Evolutionary conservation across 1,284 basidiomycete genomes (phyloP), one percentile per base, ranked within the genome.

Genomic region (Tylopilus sp.): DNA sequence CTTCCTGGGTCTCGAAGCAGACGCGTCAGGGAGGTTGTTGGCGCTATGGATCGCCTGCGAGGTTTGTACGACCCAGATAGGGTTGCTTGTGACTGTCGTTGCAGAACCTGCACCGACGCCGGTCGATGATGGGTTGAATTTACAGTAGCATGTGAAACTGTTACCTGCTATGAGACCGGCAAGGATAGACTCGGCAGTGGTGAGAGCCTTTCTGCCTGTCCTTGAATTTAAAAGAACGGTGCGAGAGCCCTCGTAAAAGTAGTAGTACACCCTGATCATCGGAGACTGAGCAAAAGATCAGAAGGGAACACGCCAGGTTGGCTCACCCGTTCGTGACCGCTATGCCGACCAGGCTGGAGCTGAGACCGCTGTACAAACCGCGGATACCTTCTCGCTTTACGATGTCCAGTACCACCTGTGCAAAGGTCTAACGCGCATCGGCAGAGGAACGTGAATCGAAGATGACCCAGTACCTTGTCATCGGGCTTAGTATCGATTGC

Each of bases 51-150:
- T 88, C 12, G 88, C 84, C 66, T 98, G 96, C 31, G 90, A 89
- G 4, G 95, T 96, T 65, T 95, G 90, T n/a, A 94, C 75, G 39
- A 93, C 90, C 92, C 93, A 97, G 58, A 99, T 89, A 1, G 96
- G 96, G 70, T 98, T 99, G 67, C 86, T 91, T 53, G 92, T 78
- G 52, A 97, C 71, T 0, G 93, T 90, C 1, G 96, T 98, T 6
- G 90, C 89, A 18, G 90, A 90, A 35, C 95, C 94, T 88, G 40
- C 42, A 18, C 19, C 37, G 35, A 35, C 28, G 35, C 6, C 7
- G 25, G 35, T 53, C 39, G 34, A 26, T 11, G 26, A 37, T 7
- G 21, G 34, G 12, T 21, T 23, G 15, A 8, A 18, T 31, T 34
- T 10, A 35, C 30, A 36, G n/a, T 12, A 5, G 18, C 13, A 12